Percentiles rank a stretch among this genome's conserved stretches.
These are phyloP conservation scores for Venturiaceae sp. DNA, from an alignment of 2,329 filamentous ascomycete genomes.

Conservation along the genomic window DNA sequence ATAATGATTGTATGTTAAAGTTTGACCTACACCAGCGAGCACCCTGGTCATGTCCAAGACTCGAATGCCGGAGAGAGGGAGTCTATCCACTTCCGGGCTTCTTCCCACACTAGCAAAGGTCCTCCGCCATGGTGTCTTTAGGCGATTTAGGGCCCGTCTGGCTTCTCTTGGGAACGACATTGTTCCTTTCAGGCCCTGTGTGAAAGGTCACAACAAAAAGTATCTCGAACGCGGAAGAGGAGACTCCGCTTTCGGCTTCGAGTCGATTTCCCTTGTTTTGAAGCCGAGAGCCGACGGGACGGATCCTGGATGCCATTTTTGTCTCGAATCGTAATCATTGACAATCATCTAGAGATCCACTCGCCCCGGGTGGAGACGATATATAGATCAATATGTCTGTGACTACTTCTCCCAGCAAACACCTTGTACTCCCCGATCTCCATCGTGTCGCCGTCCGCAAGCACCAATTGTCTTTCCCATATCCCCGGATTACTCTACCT, in stretches of 20 bases:
- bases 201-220: background rate
- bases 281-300: background rate
- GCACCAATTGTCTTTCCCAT: background rate
- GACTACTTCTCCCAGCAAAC: background rate
- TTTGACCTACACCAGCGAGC: slow-evolving; percentile 70
- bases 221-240: background rate
- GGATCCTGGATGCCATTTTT: background rate
- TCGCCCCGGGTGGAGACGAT: background rate
- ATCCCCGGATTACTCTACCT: background rate
- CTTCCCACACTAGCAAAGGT: slow-evolving; percentile 7
- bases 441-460: background rate
- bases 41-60: slow-evolving; percentile 97
- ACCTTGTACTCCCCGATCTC: background rate
- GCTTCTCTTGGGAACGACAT: background rate
- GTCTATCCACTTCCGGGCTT: slow-evolving; percentile 31
- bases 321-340: background rate
- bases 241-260: background rate
- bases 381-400: background rate
- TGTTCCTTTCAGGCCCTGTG: background rate
- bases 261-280: background rate
- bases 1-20: slow-evolving; percentile 1
- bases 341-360: too few relatives aligned
- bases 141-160: background rate
- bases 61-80: slow-evolving; percentile 75
- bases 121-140: slow-evolving; percentile 11